phyloP scores from a whole-genome alignment of 2,329 filamentous ascomycete genomes.

The Alternaria conjuncta region DNA sequence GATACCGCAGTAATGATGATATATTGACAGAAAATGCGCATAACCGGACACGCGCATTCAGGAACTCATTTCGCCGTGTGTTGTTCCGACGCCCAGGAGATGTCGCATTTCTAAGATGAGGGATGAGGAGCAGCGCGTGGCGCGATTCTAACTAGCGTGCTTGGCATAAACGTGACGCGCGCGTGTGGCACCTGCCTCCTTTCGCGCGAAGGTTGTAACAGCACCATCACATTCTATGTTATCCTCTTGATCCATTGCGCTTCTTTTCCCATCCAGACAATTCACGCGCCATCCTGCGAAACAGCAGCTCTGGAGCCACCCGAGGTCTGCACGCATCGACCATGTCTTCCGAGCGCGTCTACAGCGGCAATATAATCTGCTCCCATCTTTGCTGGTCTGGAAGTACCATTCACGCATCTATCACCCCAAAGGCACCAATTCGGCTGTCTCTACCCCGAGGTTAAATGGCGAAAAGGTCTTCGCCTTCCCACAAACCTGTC shows the following conservation, averaged over 20 bases:
- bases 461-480: not conserved
- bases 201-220: not conserved
- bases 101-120: not conserved
- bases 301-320: no score
- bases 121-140: not conserved
- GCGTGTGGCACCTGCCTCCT: not conserved
- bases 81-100: not conserved
- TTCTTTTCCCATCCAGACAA: no score
- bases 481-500: not conserved
- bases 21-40: no score
- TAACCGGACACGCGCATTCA: not conserved
- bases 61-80: not conserved
- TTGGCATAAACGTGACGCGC: not conserved
- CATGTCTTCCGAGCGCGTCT: no score
- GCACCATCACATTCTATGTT: not conserved
- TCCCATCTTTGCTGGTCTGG: not conserved
- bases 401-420: not conserved
- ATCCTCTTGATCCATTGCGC: no score
- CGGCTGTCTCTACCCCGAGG: not conserved
- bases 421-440: not conserved
- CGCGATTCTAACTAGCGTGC: not conserved
- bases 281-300: no score
- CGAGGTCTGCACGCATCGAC: no score
- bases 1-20: rapidly evolving
- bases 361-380: no score